Conservation (phyloP, 352 stramenopile species). For the Phytophthora syringae region DNA sequence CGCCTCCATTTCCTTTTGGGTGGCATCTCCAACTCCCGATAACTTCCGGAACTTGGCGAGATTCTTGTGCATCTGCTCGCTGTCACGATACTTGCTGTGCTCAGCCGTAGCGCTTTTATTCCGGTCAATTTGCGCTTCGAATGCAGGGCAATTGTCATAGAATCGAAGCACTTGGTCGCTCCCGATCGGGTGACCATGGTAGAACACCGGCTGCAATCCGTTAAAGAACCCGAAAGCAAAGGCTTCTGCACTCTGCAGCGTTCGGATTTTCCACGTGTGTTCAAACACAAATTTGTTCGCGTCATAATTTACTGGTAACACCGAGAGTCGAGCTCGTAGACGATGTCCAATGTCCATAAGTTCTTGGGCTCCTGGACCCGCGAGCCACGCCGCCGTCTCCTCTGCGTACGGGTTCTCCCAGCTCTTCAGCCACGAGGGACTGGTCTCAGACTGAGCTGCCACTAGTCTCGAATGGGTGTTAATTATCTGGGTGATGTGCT, state of each 20-base stretch:
- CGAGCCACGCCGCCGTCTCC: conserved; percentile 56
- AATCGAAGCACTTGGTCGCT: conserved; percentile 76
- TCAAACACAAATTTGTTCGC: conserved; percentile 61
- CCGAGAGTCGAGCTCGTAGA: conserved; percentile 56
- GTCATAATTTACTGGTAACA: conserved; percentile 31
- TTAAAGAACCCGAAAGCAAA: conserved; percentile 82
- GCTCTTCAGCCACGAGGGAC: conserved; percentile 37
- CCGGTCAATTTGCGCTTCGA: conserved; percentile 60
- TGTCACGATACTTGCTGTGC: conserved; percentile 57
- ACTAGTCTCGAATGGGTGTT: conserved; percentile 51
- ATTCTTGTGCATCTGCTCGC: conserved; percentile 59
- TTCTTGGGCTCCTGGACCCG: conserved; percentile 59
- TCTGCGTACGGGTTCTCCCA: conserved; percentile 65
- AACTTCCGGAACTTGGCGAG: conserved; percentile 53
- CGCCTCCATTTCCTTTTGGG: conserved; percentile 73
- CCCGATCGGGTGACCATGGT: conserved; percentile 53
- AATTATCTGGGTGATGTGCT: conserved; percentile 72
- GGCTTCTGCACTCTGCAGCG: conserved; percentile 74
- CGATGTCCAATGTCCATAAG: conserved; percentile 64
- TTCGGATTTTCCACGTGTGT: conserved; percentile 85
- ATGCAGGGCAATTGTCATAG: conserved; percentile 82
- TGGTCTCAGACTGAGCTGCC: not conserved
- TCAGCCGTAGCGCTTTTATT: conserved; percentile 72
- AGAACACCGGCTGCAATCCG: conserved; percentile 64
- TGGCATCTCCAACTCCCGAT: conserved; percentile 23